phyloP scores from a whole-genome alignment of 2,329 filamentous ascomycete species.

The Ophiostoma novo-ulmi region DNA sequence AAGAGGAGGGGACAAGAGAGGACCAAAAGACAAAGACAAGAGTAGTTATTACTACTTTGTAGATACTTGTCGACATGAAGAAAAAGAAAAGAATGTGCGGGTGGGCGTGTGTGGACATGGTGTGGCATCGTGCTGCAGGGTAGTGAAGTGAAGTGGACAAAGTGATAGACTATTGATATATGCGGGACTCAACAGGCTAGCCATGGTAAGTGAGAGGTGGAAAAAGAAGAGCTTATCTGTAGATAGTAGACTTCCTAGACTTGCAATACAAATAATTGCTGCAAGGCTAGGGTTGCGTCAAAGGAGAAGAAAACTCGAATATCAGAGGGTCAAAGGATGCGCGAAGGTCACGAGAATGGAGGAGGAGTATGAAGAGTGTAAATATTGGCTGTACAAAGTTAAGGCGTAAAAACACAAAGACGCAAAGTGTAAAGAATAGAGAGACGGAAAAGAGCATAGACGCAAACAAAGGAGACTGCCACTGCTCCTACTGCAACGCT shows the following conservation, averaged over 20 bases:
- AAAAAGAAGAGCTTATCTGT: slow-evolving; percentile 2
- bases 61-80: neutral
- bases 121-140: neutral
- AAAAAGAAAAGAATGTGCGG: slow-evolving; percentile 5
- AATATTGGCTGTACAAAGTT: neutral
- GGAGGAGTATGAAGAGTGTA: neutral
- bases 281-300: neutral
- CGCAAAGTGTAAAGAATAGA: neutral
- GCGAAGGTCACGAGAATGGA: neutral
- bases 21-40: neutral
- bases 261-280: neutral
- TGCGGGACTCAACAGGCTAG: too few relatives aligned
- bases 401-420: too few relatives aligned
- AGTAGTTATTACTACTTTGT: neutral
- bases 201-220: neutral
- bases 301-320: neutral
- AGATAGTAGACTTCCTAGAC: too few relatives aligned
- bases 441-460: neutral
- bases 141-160: neutral
- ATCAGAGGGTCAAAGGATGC: slow-evolving; percentile 6
- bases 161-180: neutral
- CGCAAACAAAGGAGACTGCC: too few relatives aligned
- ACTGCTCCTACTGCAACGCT: too few relatives aligned
- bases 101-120: neutral
- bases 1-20: neutral